Percentiles rank a stretch among this genome's conserved stretches.
These are phyloP conservation scores for Ascocoryne sarcoides DNA, from an alignment of 2,329 filamentous ascomycete species.

Conservation along the genomic window DNA sequence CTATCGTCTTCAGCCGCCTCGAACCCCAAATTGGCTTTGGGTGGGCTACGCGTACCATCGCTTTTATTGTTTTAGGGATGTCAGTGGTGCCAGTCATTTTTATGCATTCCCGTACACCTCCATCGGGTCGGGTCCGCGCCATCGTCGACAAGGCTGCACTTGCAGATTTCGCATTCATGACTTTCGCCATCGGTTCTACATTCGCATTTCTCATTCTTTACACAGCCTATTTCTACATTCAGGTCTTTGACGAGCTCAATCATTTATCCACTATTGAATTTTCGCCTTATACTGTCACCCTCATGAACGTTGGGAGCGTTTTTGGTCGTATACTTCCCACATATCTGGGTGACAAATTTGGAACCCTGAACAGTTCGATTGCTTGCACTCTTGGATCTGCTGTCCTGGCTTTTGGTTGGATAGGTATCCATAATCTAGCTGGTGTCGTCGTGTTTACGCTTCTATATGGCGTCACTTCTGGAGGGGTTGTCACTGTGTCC, in stretches of 20 bases:
- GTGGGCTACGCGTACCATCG: conserved; percentile 46
- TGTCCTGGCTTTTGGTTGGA: conserved; percentile 37
- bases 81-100: conserved; percentile 23
- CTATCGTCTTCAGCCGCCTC: conserved; percentile 49
- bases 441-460: conserved; percentile 54
- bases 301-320: conserved; percentile 44
- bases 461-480: conserved; percentile 52
- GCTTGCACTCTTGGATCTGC: conserved; percentile 31
- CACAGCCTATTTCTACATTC: conserved; percentile 9
- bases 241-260: background rate
- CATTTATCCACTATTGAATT: conserved; percentile 30
- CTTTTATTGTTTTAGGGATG: conserved; percentile 36
- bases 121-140: conserved; percentile 30
- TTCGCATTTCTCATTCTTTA: conserved; percentile 29
- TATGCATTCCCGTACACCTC: conserved; percentile 30
- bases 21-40: conserved; percentile 41
- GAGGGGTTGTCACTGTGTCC: conserved; percentile 13
- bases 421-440: conserved; percentile 27
- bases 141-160: conserved; percentile 34
- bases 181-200: conserved; percentile 26
- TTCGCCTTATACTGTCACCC: conserved; percentile 39
- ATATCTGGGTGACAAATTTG: conserved; percentile 37
- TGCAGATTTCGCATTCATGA: conserved; percentile 35
- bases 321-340: conserved; percentile 39
- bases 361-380: conserved; percentile 42